Percentiles rank a stretch among this genome's conserved stretches.
Conservation (phyloP, 257 asterid genomes). For the Ligustrum vulgare region DNA sequence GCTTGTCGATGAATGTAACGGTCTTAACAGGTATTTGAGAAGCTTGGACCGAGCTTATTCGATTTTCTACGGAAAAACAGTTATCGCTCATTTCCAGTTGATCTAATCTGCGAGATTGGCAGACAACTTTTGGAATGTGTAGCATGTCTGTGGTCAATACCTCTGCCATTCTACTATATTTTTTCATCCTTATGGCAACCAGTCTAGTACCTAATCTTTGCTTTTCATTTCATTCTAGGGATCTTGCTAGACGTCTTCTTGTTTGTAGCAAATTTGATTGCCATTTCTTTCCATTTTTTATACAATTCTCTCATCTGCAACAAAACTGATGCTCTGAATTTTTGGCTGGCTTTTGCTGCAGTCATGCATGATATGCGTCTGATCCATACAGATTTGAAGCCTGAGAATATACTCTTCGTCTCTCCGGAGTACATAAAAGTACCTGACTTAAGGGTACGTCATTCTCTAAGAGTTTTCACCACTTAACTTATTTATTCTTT, state of each 20-base stretch:
- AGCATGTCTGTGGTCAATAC: slow-evolving; percentile 46
- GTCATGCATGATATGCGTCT: slow-evolving; percentile 60
- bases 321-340: background rate
- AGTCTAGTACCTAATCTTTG: background rate
- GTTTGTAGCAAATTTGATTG: background rate
- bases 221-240: slow-evolving; percentile 3
- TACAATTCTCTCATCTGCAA: background rate
- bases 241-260: background rate
- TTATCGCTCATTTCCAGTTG: slow-evolving; percentile 58
- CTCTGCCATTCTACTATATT: slow-evolving; percentile 17
- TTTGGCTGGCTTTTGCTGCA: background rate
- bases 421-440: slow-evolving; percentile 46
- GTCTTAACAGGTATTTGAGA: slow-evolving; percentile 60
- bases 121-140: slow-evolving; percentile 63
- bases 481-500: background rate
- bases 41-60: slow-evolving; percentile 61
- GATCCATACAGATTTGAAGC: slow-evolving; percentile 56
- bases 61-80: slow-evolving; percentile 58
- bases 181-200: slow-evolving; percentile 4
- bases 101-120: slow-evolving; percentile 60
- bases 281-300: background rate
- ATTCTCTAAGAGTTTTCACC: background rate
- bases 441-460: slow-evolving; percentile 46
- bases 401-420: slow-evolving; percentile 53
- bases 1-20: slow-evolving; percentile 40